Percentiles rank a stretch among this genome's conserved stretches.
phyloP scores from a whole-genome alignment of 139 green algal species.

The Nannochloris sp. region DNA sequence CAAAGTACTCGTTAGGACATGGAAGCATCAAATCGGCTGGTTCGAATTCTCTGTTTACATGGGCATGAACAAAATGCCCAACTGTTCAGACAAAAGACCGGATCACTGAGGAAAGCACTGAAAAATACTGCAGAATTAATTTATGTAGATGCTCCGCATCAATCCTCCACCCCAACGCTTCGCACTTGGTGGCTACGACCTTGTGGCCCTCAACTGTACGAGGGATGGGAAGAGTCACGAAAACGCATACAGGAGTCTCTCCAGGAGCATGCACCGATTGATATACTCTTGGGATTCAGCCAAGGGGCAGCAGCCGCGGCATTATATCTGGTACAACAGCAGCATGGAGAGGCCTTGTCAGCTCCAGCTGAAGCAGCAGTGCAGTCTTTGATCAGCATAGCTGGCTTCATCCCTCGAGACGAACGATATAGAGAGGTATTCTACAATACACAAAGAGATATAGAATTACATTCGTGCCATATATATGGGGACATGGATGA shows the following conservation, averaged over 20 bases:
- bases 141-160: conserved; percentile 54
- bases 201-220: conserved; percentile 28
- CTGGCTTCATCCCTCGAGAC: conserved; percentile 45
- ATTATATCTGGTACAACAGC: conserved; percentile 28
- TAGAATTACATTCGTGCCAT: conserved; percentile 14
- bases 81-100: conserved; percentile 45
- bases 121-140: conserved; percentile 55
- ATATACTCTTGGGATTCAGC: conserved; percentile 44
- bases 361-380: neutral
- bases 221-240: conserved; percentile 21
- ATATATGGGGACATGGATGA: conserved; percentile 29
- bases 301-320: conserved; percentile 49
- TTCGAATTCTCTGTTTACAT: conserved; percentile 65
- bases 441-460: no score
- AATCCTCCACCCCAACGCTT: neutral
- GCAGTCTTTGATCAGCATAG: conserved; percentile 16
- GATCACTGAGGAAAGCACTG: conserved; percentile 56
- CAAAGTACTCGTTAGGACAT: no score
- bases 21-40: conserved; percentile 25
- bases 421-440: neutral
- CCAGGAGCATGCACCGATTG: conserved; percentile 18
- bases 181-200: conserved; percentile 37
- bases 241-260: conserved; percentile 19
- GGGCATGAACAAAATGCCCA: conserved; percentile 62
- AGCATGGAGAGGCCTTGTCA: neutral